Percentiles rank a stretch among this genome's conserved stretches.
These are phyloP conservation scores for Trichothecium roseum DNA, from an alignment of 2,329 filamentous ascomycete genomes.

Conservation along the genomic window DNA sequence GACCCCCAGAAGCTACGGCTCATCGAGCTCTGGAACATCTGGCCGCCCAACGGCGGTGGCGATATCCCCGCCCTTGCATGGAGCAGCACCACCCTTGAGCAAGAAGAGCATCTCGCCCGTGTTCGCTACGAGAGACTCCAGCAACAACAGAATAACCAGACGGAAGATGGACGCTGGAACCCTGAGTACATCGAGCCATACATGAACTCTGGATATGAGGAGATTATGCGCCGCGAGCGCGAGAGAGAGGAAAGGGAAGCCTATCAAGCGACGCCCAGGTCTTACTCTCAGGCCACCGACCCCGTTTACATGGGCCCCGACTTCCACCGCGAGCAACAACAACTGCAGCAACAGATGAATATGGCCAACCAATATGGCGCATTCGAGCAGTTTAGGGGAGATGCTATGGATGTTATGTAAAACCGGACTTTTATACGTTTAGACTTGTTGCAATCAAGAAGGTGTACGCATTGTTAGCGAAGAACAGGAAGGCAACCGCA, in stretches of 20 bases:
- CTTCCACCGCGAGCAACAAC: conserved; percentile 36
- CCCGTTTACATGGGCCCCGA: conserved; percentile 51
- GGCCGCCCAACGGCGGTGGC: conserved; percentile 51
- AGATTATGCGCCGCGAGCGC: conserved; percentile 54
- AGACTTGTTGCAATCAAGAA: too few relatives aligned
- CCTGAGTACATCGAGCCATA: conserved; percentile 61
- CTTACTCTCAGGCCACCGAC: conserved; percentile 50
- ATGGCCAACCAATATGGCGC: conserved; percentile 63
- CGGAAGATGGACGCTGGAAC: conserved; percentile 42
- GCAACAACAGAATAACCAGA: conserved; percentile 40
- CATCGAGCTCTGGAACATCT: conserved; percentile 78
- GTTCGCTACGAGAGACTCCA: conserved; percentile 45
- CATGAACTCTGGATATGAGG: conserved; percentile 72
- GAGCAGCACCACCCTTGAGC: conserved; percentile 41
- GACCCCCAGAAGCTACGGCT: conserved; percentile 62
- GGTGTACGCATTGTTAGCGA: too few relatives aligned
- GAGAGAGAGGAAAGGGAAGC: conserved; percentile 34
- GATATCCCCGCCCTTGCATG: conserved; percentile 44
- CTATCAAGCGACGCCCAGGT: conserved; percentile 16
- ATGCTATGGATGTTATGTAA: conserved; percentile 37
- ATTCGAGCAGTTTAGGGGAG: conserved; percentile 37
- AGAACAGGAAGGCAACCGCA: too few relatives aligned
- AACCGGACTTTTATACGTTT: neutral
- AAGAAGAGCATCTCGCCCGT: conserved; percentile 48
- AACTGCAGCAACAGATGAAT: conserved; percentile 39